Evolutionary conservation across 1,284 basidiomycete genomes (phyloP).

Genomic region (Boletus semigastroideus): DNA sequence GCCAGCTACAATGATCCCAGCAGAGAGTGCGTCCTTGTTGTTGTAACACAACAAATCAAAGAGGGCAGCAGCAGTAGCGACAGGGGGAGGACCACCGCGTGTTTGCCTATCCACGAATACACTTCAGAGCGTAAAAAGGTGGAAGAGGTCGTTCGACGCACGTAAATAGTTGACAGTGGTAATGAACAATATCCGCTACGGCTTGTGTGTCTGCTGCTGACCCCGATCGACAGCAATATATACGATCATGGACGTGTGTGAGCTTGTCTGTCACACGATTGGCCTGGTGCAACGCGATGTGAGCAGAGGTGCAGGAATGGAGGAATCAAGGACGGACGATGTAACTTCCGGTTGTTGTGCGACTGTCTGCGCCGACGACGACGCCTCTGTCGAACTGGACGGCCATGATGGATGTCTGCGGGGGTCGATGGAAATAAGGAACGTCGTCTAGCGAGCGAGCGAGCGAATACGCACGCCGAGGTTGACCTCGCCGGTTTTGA

Average conservation of each 20-base stretch:
- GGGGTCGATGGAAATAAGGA: conserved; percentile 2
- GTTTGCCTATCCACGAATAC: conserved; percentile 54
- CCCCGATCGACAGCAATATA: conserved; percentile 98
- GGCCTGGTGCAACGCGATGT: conserved; percentile 50
- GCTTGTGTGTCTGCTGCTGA: conserved; percentile 99
- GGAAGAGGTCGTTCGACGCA: conserved; percentile 34
- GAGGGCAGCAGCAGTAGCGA: conserved; percentile 78
- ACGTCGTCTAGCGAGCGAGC: neutral
- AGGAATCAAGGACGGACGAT: conserved; percentile 59
- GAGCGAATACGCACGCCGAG: conserved; percentile 70
- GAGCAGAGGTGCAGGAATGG: neutral
- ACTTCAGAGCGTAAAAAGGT: conserved; percentile 5
- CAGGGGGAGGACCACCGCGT: conserved; percentile 69
- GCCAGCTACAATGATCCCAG: conserved; percentile 97
- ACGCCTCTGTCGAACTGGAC: conserved; percentile 96
- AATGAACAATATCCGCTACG: conserved; percentile 91
- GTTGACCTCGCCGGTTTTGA: conserved; percentile 93
- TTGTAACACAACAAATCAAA: conserved; percentile 93
- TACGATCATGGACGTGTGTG: conserved; percentile 94
- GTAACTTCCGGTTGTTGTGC: conserved; percentile 96
- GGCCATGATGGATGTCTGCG: conserved; percentile 98
- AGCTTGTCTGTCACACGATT: conserved; percentile 99
- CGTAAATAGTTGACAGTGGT: conserved; percentile 82
- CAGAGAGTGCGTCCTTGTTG: conserved; percentile 88
- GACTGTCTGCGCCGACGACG: conserved; percentile 94